Percentiles rank a stretch among this genome's conserved stretches.
Evolutionary conservation across 2,329 filamentous ascomycete genomes (phyloP).

Genomic region (Leptosphaerulina australis): DNA sequence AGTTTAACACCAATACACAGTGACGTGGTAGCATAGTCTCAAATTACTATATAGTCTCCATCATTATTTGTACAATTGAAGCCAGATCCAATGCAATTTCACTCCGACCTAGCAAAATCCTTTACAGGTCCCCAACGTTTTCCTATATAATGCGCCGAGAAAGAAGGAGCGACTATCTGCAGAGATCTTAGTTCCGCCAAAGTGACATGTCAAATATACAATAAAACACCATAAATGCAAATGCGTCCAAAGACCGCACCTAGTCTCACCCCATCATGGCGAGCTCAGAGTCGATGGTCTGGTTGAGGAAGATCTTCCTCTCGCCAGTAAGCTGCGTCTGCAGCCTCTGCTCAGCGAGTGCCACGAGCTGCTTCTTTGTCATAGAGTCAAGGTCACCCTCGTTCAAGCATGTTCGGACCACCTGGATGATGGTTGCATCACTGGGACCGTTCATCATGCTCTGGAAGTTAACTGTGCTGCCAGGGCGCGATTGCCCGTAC

Average conservation of each 20-base stretch:
- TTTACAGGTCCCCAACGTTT: slow-evolving; percentile 9
- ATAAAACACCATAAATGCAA: slow-evolving; percentile 28
- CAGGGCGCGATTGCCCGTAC: slow-evolving; percentile 56
- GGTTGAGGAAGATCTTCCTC: slow-evolving; percentile 85
- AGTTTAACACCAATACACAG: background rate
- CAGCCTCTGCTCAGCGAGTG: slow-evolving; percentile 88
- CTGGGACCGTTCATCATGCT: slow-evolving; percentile 68
- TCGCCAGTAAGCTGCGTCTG: slow-evolving; percentile 89
- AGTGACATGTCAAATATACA: slow-evolving; percentile 19
- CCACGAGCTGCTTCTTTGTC: slow-evolving; percentile 91
- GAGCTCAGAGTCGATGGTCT: slow-evolving; percentile 90
- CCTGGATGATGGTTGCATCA: slow-evolving; percentile 80
- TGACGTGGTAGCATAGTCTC: background rate
- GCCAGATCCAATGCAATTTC: slow-evolving; percentile 1
- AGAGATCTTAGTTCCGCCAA: slow-evolving; percentile 3
- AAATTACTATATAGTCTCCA: slow-evolving; percentile 12
- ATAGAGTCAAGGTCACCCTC: slow-evolving; percentile 96
- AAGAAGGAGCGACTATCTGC: slow-evolving; percentile 15
- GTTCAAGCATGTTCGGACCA: slow-evolving; percentile 78
- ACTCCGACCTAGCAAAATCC: slow-evolving; percentile 10
- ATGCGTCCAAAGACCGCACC: slow-evolving; percentile 20
- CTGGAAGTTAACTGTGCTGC: slow-evolving; percentile 66
- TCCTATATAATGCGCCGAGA: slow-evolving; percentile 10
- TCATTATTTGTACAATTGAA: slow-evolving; percentile 8
- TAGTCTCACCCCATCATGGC: slow-evolving; percentile 77